Percentiles rank a stretch among this genome's conserved stretches.
These are phyloP conservation scores for Mucor circinelloides DNA, from an alignment of 371 early-diverging fungal species.

Conservation along the genomic window DNA sequence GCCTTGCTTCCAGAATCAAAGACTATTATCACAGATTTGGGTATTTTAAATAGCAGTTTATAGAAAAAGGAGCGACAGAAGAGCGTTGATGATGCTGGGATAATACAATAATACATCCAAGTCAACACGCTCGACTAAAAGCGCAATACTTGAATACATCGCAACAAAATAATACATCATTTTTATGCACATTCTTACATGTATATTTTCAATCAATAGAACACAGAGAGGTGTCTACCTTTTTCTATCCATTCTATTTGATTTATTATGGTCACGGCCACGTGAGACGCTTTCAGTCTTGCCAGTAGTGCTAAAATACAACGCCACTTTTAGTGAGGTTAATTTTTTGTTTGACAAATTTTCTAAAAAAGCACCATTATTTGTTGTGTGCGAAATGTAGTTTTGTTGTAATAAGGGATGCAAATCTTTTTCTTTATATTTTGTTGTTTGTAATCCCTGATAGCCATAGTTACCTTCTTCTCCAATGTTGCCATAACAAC, in stretches of 20 bases:
- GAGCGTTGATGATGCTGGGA: no score
- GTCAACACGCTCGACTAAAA: no score
- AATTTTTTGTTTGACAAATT: slow-evolving; percentile 3
- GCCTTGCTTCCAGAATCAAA: no score
- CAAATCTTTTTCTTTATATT: background rate
- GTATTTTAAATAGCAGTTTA: background rate
- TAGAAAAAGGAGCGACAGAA: no score
- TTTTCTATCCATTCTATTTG: slow-evolving; percentile 3
- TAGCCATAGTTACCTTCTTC: background rate
- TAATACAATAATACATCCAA: no score
- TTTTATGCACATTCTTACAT: slow-evolving; percentile 4
- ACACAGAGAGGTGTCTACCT: background rate
- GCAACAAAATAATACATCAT: background rate
- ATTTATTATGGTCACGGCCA: background rate
- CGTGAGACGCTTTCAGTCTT: background rate
- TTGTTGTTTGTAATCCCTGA: background rate
- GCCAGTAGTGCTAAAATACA: background rate
- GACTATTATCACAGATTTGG: background rate
- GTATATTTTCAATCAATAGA: slow-evolving; percentile 4
- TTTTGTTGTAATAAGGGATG: background rate
- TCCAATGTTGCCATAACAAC: background rate
- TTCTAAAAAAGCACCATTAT: slow-evolving; percentile 3
- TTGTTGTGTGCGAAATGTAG: background rate
- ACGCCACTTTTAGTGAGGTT: background rate
- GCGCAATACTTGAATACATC: background rate